These are phyloP conservation scores for Metarhizium guizhouense DNA, from an alignment of 2,329 filamentous ascomycete species.

Conservation along the genomic window DNA sequence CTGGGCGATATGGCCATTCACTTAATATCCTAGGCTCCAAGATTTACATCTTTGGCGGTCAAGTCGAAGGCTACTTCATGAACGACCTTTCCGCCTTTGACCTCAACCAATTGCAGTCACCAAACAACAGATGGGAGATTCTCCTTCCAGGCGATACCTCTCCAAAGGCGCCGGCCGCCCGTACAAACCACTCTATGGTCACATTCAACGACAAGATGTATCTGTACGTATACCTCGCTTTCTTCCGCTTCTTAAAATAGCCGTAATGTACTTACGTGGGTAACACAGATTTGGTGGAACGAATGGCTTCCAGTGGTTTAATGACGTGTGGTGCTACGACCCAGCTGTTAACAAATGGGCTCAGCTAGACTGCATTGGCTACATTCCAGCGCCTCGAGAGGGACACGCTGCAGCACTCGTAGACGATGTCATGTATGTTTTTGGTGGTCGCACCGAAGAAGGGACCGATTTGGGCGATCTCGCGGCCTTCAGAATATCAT, in stretches of 20 bases:
- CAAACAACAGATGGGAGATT: conserved; percentile 89
- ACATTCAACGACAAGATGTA: conserved; percentile 92
- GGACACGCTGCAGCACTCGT: conserved; percentile 90
- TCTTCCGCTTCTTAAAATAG: background rate
- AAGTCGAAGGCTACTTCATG: conserved; percentile 96
- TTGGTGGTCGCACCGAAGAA: conserved; percentile 91
- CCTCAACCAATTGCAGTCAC: conserved; percentile 84
- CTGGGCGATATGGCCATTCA: conserved; percentile 91
- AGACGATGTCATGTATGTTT: conserved; percentile 98
- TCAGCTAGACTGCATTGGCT: conserved; percentile 91
- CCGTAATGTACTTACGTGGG: conserved; percentile 1
- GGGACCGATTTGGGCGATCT: conserved; percentile 87
- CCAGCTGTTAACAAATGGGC: conserved; percentile 74
- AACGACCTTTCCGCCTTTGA: conserved; percentile 95
- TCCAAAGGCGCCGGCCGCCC: conserved; percentile 61
- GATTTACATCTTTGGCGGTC: conserved; percentile 94
- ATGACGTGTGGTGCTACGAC: conserved; percentile 97
- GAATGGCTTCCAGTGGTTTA: conserved; percentile 95
- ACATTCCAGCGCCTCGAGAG: conserved; percentile 88
- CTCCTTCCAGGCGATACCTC: conserved; percentile 58
- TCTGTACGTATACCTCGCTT: conserved; percentile 50
- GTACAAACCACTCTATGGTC: conserved; percentile 91
- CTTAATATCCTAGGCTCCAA: conserved; percentile 95
- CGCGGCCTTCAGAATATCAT: conserved; percentile 66
- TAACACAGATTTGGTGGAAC: conserved; percentile 80